Conservation (phyloP, 768 basidiomycete species). For the Rhizopogon roseolus region DNA sequence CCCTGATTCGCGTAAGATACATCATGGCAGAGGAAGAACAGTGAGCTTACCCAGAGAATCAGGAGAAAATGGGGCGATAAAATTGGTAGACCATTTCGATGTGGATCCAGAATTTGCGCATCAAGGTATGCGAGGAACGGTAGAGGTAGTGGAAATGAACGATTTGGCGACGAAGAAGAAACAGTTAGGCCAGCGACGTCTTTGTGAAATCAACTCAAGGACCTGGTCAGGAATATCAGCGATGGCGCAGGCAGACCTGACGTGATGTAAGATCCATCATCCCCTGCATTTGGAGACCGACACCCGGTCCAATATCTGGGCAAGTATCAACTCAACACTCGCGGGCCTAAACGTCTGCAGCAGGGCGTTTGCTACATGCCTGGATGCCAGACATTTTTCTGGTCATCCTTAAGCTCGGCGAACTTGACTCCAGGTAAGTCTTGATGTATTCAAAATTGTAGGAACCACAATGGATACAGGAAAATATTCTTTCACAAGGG, state of each 20-base stretch:
- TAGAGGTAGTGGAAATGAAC: constrained; percentile 96
- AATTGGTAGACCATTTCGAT: constrained; percentile 89
- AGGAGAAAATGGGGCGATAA: constrained; percentile 89
- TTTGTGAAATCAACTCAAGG: constrained; percentile 91
- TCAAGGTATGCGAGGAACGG: constrained; percentile 75
- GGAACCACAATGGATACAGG: constrained; percentile 81
- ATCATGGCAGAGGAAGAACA: not conserved
- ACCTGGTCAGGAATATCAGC: constrained; percentile 94
- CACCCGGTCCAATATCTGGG: constrained; percentile 92
- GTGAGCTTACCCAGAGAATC: constrained; percentile 71
- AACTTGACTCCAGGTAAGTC: constrained; percentile 72
- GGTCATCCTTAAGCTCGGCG: too few species aligned
- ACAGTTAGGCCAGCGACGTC: constrained; percentile 94
- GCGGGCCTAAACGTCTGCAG: too few species aligned
- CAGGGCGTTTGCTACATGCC: too few species aligned
- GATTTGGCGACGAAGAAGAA: constrained; percentile 94
- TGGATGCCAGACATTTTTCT: too few species aligned
- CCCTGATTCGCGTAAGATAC: constrained; percentile 39
- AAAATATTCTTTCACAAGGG: constrained; percentile 84
- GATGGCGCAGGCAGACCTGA: constrained; percentile 88
- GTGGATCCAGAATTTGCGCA: constrained; percentile 92
- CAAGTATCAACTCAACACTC: constrained; percentile 24
- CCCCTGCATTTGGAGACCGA: constrained; percentile 90
- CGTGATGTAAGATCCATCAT: constrained; percentile 92
- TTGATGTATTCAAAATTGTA: constrained; percentile 36